These are phyloP conservation scores for Fusarium goolgardi DNA, from an alignment of 2,329 filamentous ascomycete genomes.

Conservation along the genomic window DNA sequence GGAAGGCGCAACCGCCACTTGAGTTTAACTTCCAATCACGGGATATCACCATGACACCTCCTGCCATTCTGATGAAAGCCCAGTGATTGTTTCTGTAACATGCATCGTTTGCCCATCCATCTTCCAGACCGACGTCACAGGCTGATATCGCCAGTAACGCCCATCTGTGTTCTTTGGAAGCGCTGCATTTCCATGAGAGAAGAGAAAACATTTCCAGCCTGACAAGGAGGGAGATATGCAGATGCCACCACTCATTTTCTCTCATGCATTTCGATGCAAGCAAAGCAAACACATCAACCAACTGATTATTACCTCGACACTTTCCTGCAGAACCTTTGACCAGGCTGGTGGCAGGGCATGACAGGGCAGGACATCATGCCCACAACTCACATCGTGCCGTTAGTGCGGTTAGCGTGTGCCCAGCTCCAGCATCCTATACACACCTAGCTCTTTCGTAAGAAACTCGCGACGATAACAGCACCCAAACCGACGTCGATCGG, in stretches of 20 bases:
- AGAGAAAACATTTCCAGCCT: slow-evolving; percentile 30
- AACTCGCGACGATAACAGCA: slow-evolving; percentile 24
- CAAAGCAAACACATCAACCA: slow-evolving; percentile 1
- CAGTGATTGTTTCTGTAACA: slow-evolving; percentile 24
- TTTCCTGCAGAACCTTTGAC: slow-evolving; percentile 12
- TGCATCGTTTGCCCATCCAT: slow-evolving; percentile 27
- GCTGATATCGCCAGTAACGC: slow-evolving; percentile 29
- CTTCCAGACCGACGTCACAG: slow-evolving; percentile 15
- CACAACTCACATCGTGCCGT: slow-evolving; percentile 25
- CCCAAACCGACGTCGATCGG: slow-evolving; percentile 36
- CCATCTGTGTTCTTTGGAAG: slow-evolving; percentile 10
- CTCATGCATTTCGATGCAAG: slow-evolving; percentile 16
- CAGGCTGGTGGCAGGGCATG: slow-evolving; percentile 1
- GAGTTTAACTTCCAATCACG: slow-evolving; percentile 25
- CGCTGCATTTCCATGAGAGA: slow-evolving; percentile 19
- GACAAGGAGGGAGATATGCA: slow-evolving; percentile 8
- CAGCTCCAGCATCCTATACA: slow-evolving; percentile 12
- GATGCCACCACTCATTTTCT: slow-evolving; percentile 15
- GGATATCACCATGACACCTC: slow-evolving; percentile 14
- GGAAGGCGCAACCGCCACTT: slow-evolving; percentile 26
- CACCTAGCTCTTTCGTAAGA: slow-evolving; percentile 9
- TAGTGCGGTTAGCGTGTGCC: slow-evolving; percentile 23
- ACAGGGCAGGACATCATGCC: neutral
- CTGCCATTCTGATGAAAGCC: slow-evolving; percentile 6
- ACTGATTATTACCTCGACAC: slow-evolving; percentile 6